These are phyloP conservation scores for Claviceps paspali DNA, from an alignment of 2,329 filamentous ascomycete species.

Conservation along the genomic window DNA sequence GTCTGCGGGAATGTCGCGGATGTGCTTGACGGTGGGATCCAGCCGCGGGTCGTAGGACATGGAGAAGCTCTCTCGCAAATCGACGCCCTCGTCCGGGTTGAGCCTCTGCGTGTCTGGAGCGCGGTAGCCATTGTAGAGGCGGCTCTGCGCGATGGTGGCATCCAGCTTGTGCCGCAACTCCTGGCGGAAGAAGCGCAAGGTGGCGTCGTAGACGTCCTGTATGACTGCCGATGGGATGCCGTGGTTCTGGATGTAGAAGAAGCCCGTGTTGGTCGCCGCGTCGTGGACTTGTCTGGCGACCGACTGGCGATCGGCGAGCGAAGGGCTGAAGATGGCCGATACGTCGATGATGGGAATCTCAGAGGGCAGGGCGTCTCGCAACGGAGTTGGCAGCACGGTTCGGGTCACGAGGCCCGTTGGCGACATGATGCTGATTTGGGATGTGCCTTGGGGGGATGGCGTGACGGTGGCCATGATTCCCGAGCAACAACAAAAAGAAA, in stretches of 20 bases:
- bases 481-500: no score
- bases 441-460: constrained; percentile 8
- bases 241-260: constrained; percentile 40
- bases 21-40: constrained; percentile 29
- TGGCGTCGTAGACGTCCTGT: constrained; percentile 17
- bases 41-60: constrained; percentile 37
- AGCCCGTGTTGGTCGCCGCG: constrained; percentile 35
- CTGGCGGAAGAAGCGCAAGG: constrained; percentile 33
- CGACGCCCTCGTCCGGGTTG: constrained; percentile 33
- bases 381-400: constrained; percentile 18
- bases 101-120: constrained; percentile 27
- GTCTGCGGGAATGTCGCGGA: constrained; percentile 26
- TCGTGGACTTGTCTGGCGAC: constrained; percentile 26
- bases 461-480: constrained; percentile 2
- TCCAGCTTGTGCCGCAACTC: constrained; percentile 26
- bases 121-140: constrained; percentile 33
- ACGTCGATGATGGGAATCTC: constrained; percentile 42
- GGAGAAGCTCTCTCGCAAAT: constrained; percentile 34
- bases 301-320: constrained; percentile 18
- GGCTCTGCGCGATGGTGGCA: constrained; percentile 19
- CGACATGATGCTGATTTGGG: constrained; percentile 20
- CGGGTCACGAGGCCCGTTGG: constrained; percentile 22
- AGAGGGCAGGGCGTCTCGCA: constrained; percentile 20
- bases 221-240: constrained; percentile 17
- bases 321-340: constrained; percentile 21